A percentile compares a stretch with the other conserved stretches of the same genome.
Evolutionary conservation across 2,329 filamentous ascomycete species (phyloP).

Genomic region (Fusarium sp.): DNA sequence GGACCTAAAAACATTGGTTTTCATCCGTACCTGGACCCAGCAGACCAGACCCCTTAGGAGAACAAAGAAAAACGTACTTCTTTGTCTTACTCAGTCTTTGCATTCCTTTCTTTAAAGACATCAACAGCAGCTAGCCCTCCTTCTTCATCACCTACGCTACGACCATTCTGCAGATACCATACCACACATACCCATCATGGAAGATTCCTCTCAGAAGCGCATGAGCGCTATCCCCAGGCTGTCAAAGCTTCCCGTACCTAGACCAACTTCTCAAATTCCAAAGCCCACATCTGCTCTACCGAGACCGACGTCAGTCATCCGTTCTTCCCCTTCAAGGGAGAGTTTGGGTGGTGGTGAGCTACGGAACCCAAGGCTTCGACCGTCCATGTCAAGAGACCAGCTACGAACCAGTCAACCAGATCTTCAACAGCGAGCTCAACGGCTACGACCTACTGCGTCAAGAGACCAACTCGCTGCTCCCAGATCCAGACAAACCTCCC

Average conservation of each 20-base stretch:
- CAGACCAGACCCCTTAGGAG: conserved; percentile 29
- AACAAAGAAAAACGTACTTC: conserved; percentile 11
- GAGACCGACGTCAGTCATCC: conserved; percentile 45
- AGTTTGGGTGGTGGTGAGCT: conserved; percentile 48
- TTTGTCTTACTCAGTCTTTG: conserved; percentile 1
- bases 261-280: conserved; percentile 49
- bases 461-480: conserved; percentile 52
- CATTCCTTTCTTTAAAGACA: conserved; percentile 27
- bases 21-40: background rate
- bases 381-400: conserved; percentile 55
- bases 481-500: conserved; percentile 37
- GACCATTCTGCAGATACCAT: background rate
- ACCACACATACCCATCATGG: conserved; percentile 43
- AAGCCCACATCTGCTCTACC: conserved; percentile 44
- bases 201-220: conserved; percentile 51
- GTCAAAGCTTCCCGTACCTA: conserved; percentile 54
- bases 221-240: conserved; percentile 52
- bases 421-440: conserved; percentile 52
- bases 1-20: conserved; percentile 13
- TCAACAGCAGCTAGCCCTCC: background rate
- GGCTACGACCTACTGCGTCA: conserved; percentile 54
- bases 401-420: conserved; percentile 44
- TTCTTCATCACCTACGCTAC: background rate
- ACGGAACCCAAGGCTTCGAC: conserved; percentile 55
- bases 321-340: conserved; percentile 47